Percentiles rank a stretch among this genome's conserved stretches.
Evolutionary conservation across 306 rosid species (phyloP).

Genomic region (Parietaria judaica): DNA sequence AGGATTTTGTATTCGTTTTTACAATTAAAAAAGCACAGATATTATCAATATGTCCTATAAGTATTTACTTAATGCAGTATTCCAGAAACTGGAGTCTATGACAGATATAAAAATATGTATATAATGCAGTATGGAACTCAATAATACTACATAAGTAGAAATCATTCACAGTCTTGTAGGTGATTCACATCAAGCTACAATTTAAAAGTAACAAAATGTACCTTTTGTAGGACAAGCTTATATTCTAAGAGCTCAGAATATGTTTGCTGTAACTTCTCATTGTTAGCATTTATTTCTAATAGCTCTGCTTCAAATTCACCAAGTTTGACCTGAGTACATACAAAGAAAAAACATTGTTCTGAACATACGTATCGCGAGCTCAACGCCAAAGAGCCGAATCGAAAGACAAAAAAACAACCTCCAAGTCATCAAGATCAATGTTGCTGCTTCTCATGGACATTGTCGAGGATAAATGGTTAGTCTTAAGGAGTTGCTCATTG

Average conservation of each 20-base stretch:
- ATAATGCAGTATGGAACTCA: not conserved
- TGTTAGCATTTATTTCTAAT: slow-evolving; percentile 59
- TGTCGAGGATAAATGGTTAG: slow-evolving; percentile 38
- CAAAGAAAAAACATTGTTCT: not conserved
- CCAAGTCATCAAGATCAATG: slow-evolving; percentile 57
- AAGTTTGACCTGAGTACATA: slow-evolving; percentile 46
- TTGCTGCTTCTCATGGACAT: slow-evolving; percentile 18
- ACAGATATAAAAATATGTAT: not conserved
- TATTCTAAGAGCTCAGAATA: slow-evolving; percentile 66
- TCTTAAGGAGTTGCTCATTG: slow-evolving; percentile 68
- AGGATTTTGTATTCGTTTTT: not conserved
- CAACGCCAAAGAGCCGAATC: not conserved
- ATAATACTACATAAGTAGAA: not conserved
- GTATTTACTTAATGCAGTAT: too few relatives aligned
- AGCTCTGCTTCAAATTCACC: slow-evolving; percentile 70
- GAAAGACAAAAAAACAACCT: slow-evolving; percentile 37
- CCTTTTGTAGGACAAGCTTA: slow-evolving; percentile 76
- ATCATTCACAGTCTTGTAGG: not conserved
- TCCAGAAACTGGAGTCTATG: too few relatives aligned
- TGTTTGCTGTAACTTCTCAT: slow-evolving; percentile 56
- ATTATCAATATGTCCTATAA: too few relatives aligned
- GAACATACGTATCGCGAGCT: not conserved
- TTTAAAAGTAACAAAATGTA: slow-evolving; percentile 17
- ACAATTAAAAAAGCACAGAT: too few relatives aligned
- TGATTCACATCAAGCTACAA: not conserved